These are phyloP conservation scores for Allomyces macrogynus DNA, from an alignment of 192 early-diverging fungal genomes.

Conservation along the genomic window DNA sequence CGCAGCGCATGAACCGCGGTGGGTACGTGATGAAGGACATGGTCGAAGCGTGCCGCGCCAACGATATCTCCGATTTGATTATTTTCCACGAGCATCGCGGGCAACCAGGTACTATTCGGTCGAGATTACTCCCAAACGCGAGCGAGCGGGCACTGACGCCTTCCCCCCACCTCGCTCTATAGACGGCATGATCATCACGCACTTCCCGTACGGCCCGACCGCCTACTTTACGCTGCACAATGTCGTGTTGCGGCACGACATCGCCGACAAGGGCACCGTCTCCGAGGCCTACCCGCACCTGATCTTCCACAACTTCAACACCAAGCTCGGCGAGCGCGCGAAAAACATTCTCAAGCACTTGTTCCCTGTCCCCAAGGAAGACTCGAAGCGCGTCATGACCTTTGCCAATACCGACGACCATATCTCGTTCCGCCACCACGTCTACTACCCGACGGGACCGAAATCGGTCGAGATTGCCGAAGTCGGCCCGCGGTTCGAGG, in stretches of 20 bases:
- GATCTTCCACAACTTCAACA: conserved; percentile 85
- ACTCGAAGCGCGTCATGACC: conserved; percentile 89
- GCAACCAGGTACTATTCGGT: conserved; percentile 72
- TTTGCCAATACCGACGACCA: conserved; percentile 92
- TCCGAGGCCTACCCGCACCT: conserved; percentile 94
- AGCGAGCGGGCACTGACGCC: not conserved
- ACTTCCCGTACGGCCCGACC: conserved; percentile 95
- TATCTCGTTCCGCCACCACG: conserved; percentile 94
- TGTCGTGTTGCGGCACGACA: conserved; percentile 92
- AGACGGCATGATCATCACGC: conserved; percentile 83
- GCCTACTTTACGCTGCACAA: conserved; percentile 95
- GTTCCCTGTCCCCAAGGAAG: conserved; percentile 93
- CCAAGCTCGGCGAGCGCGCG: conserved; percentile 62
- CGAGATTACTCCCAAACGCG: too few relatives aligned
- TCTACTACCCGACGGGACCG: conserved; percentile 70
- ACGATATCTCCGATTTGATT: conserved; percentile 87
- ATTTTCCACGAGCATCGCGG: conserved; percentile 90
- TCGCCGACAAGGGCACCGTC: conserved; percentile 85
- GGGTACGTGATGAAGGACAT: conserved; percentile 88
- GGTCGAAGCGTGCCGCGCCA: conserved; percentile 80
- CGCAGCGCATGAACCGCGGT: conserved; percentile 94
- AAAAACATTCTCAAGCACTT: conserved; percentile 81
- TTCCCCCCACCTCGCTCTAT: conserved; percentile 2
- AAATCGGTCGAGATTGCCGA: conserved; percentile 86
- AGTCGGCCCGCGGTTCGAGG: conserved; percentile 95